phyloP scores from a whole-genome alignment of 768 basidiomycete genomes.

The Lactifluus rugatus region DNA sequence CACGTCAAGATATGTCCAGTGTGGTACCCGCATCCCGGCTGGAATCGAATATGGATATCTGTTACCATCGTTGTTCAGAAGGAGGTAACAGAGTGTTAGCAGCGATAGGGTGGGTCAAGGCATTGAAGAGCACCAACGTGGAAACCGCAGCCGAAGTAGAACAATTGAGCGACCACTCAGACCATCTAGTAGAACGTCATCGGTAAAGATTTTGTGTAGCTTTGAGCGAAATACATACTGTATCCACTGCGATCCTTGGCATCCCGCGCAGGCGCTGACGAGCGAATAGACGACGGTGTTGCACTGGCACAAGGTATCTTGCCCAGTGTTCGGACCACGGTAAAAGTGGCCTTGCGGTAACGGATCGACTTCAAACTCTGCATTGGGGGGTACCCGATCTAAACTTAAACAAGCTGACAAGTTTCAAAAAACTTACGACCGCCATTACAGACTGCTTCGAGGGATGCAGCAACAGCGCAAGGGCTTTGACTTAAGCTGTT shows the following conservation, averaged over 20 bases:
- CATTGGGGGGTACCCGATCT: background rate
- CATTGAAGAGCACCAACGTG: background rate
- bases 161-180: background rate
- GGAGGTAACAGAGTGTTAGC: background rate
- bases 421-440: background rate
- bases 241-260: background rate
- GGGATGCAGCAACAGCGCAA: background rate
- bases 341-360: background rate
- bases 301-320: background rate
- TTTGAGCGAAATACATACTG: background rate
- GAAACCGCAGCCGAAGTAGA: background rate
- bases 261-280: background rate
- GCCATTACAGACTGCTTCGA: background rate
- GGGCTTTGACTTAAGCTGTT: slow-evolving; percentile 5
- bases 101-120: background rate
- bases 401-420: no score
- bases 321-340: background rate
- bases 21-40: background rate
- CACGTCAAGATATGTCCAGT: background rate
- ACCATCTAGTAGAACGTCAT: background rate
- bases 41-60: background rate
- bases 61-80: background rate
- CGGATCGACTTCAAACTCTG: background rate
- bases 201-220: background rate
- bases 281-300: slow-evolving; percentile 3